A percentile compares a stretch with the other conserved stretches of the same genome.
Conservation (phyloP, 2,329 filamentous ascomycete genomes). For the Colletotrichum echinochloae region DNA sequence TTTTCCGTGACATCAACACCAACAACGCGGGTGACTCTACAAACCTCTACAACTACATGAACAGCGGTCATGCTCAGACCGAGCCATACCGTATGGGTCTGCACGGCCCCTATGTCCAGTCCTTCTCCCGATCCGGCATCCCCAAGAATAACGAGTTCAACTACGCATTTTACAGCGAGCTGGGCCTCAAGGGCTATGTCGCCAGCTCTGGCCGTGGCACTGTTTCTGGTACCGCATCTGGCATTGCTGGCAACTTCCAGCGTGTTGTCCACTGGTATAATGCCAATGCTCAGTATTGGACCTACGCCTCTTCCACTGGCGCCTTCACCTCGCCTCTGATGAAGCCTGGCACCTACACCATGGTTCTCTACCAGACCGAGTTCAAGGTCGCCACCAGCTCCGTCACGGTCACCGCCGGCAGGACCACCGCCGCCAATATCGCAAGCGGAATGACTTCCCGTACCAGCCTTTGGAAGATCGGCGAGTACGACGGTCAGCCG, state of each 20-base stretch:
- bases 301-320: slow-evolving; percentile 65
- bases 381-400: slow-evolving; percentile 63
- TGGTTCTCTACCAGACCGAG: slow-evolving; percentile 72
- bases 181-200: slow-evolving; percentile 70
- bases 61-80: slow-evolving; percentile 72
- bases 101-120: slow-evolving; percentile 73
- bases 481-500: slow-evolving; percentile 73
- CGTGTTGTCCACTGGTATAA: slow-evolving; percentile 76
- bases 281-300: slow-evolving; percentile 73
- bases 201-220: slow-evolving; percentile 66
- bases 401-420: slow-evolving; percentile 63
- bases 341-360: slow-evolving; percentile 77
- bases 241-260: slow-evolving; percentile 63
- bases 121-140: slow-evolving; percentile 69
- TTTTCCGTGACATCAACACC: slow-evolving; percentile 73
- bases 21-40: slow-evolving; percentile 71
- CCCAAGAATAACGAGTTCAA: slow-evolving; percentile 62
- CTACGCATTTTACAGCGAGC: slow-evolving; percentile 69
- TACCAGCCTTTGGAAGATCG: slow-evolving; percentile 72
- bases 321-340: slow-evolving; percentile 73
- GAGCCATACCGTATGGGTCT: slow-evolving; percentile 72
- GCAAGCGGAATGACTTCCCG: slow-evolving; percentile 58
- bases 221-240: slow-evolving; percentile 71
- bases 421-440: slow-evolving; percentile 62
- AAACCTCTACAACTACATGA: slow-evolving; percentile 76